Evolutionary conservation across 1,139 yeast genomes (phyloP), one percentile per base, ranked within the genome.

Genomic region (Suhomyces maxii): DNA sequence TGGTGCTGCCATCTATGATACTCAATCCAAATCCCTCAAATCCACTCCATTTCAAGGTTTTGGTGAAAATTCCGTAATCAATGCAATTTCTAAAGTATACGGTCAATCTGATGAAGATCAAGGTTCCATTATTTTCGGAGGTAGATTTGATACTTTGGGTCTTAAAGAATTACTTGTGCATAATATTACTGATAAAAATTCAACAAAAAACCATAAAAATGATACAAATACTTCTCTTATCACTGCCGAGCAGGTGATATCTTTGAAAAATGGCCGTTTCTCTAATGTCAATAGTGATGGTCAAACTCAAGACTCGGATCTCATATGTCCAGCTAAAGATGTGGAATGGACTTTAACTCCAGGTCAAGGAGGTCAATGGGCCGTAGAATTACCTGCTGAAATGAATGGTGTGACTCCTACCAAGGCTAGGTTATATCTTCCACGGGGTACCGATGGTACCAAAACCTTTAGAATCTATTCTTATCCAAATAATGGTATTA

Each of bases 401-500:
- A 68, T 71, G 71, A 63, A 66, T 46, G 78, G 77, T 2, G 68
- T 85, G 28, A 65, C 71, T 7, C 97, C 97, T 0, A 82, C 95
- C 0, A 86, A 87, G 54, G 74, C 89, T 12, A 73, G 97, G 49
- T 61, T 93, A 7, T 87, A 82, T 61, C 82, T 89, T 52, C 82
- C 89, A 0, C 64, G 65, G 7, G 65, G 69, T 10, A 71, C 73
- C 7, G 73, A 73, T 34, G 85, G 87, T 8, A 80, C 88, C 5
- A 76, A 83, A 48, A 55, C 77, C 7, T 91, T 90, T 64, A 77
- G 97, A 58, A 72, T 93, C 18, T 71, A 86, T 42, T 83, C 97
- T 0, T 72, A 79, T 47, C 98, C 98, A 1, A 79, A 89, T 38
- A 80, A 85, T 55, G 91, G 98, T 55, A 91, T 91, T 52, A 87